phyloP scores from a whole-genome alignment of 768 basidiomycete genomes.

The Russula ochroleuca region DNA sequence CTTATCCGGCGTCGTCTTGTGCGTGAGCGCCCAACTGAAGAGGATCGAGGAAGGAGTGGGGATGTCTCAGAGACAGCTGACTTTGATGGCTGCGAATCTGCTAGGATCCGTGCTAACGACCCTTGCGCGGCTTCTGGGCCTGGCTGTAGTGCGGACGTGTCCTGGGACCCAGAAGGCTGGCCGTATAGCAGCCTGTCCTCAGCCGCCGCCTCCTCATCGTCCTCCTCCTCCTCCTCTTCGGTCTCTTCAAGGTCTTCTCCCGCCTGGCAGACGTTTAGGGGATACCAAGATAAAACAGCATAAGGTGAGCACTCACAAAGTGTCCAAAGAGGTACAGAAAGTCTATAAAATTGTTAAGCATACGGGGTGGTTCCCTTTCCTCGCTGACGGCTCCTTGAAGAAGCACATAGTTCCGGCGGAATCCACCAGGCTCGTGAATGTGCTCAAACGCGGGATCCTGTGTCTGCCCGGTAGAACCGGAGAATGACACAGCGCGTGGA shows the following conservation, averaged over 20 bases:
- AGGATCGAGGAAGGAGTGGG: conserved; percentile 46
- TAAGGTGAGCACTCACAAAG: conserved; percentile 60
- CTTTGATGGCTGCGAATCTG: conserved; percentile 22
- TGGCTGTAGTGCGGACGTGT: neutral
- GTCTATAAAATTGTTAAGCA: conserved; percentile 85
- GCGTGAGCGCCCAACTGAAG: conserved; percentile 45
- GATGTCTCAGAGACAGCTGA: conserved; percentile 42
- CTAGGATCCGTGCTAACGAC: conserved; percentile 14
- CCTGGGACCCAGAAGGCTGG: conserved; percentile 20
- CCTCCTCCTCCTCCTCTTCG: conserved; percentile 54
- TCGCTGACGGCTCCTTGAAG: conserved; percentile 61
- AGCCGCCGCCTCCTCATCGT: conserved; percentile 50
- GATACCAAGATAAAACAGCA: conserved; percentile 9
- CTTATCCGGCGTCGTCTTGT: conserved; percentile 53
- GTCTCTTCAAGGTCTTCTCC: conserved; percentile 81
- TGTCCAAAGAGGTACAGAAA: conserved; percentile 95
- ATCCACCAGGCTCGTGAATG: conserved; percentile 93
- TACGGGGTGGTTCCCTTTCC: conserved; percentile 42
- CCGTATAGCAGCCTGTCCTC: conserved; percentile 31
- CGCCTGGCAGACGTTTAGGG: conserved; percentile 48
- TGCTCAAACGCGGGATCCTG: conserved; percentile 82
- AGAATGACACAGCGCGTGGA: conserved; percentile 66
- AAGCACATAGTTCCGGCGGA: conserved; percentile 83
- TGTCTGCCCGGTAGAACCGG: conserved; percentile 47
- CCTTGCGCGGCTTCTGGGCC: conserved; percentile 6